These are phyloP conservation scores for Clonostachys rosea DNA, from an alignment of 2,329 filamentous ascomycete genomes.

Conservation along the genomic window DNA sequence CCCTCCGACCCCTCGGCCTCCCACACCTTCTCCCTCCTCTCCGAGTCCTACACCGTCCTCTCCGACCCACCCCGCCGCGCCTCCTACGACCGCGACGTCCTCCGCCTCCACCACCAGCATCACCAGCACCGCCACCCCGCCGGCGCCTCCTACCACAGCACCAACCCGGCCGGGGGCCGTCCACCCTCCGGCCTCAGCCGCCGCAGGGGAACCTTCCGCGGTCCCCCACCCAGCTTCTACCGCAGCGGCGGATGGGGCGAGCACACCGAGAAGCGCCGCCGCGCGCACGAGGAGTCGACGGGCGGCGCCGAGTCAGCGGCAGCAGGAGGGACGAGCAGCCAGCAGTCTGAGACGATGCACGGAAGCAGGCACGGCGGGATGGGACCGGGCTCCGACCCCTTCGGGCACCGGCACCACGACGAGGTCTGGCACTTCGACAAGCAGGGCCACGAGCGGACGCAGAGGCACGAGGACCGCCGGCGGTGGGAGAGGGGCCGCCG, in stretches of 20 bases:
- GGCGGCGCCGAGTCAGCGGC: constrained; percentile 15
- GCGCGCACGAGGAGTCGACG: constrained; percentile 41
- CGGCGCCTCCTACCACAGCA: constrained; percentile 45
- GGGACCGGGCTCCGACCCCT: constrained; percentile 52
- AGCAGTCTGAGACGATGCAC: background rate
- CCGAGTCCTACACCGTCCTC: constrained; percentile 78
- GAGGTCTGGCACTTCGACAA: constrained; percentile 77
- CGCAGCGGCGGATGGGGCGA: constrained; percentile 73
- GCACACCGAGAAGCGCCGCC: constrained; percentile 53
- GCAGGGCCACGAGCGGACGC: constrained; percentile 67
- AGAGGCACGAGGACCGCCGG: constrained; percentile 55
- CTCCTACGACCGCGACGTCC: constrained; percentile 72
- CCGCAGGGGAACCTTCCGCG: constrained; percentile 70
- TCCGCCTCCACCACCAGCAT: constrained; percentile 30
- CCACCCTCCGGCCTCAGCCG: constrained; percentile 78
- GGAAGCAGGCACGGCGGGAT: constrained; percentile 38
- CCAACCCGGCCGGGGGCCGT: constrained; percentile 64
- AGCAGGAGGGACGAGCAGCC: background rate
- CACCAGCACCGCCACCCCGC: constrained; percentile 15
- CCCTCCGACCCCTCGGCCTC: constrained; percentile 67
- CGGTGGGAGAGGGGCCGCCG: constrained; percentile 23
- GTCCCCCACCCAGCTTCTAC: constrained; percentile 88
- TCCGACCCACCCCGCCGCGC: constrained; percentile 69
- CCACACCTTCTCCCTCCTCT: constrained; percentile 75
- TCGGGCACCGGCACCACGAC: constrained; percentile 32